Evolutionary conservation across 495 filamentous ascomycete genomes (phyloP).

Genomic region (Aspergillus ostianus): DNA sequence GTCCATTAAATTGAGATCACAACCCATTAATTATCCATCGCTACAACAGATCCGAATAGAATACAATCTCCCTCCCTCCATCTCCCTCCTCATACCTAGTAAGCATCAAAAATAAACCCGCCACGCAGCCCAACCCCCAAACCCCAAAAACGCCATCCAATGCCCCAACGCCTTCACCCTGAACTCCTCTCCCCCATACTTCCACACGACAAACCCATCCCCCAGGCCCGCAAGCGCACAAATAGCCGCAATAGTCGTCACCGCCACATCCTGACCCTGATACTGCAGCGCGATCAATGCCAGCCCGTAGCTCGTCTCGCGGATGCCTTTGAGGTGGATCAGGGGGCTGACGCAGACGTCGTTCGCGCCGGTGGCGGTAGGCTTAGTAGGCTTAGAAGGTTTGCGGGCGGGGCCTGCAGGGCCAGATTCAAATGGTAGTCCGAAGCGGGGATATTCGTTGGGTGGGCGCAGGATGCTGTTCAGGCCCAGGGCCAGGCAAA

Average conservation of each 20-base stretch:
- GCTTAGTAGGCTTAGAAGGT: neutral
- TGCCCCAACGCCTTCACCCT: constrained; percentile 8
- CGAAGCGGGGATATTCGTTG: constrained; percentile 12
- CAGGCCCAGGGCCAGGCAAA: constrained; percentile 14
- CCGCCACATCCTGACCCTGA: constrained; percentile 3
- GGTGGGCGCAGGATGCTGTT: constrained; percentile 12
- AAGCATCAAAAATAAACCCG: neutral
- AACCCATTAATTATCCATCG: no score
- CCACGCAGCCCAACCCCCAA: neutral
- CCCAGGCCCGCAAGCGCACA: constrained; percentile 2
- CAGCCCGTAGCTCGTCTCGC: constrained; percentile 12
- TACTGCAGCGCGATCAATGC: constrained; percentile 8
- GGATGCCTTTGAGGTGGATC: constrained; percentile 12
- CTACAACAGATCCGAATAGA: no score
- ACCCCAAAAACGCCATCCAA: neutral
- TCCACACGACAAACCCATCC: constrained; percentile 7
- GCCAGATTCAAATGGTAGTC: constrained; percentile 3
- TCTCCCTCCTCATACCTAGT: no score
- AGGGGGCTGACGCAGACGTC: constrained; percentile 6
- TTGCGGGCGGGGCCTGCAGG: neutral
- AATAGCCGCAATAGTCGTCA: constrained; percentile 6
- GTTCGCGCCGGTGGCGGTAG: neutral
- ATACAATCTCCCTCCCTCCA: no score
- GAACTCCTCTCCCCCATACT: neutral
- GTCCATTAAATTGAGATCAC: no score